These are phyloP conservation scores for Penicillium psychrofluorescens DNA, from an alignment of 495 filamentous ascomycete genomes.

Conservation along the genomic window DNA sequence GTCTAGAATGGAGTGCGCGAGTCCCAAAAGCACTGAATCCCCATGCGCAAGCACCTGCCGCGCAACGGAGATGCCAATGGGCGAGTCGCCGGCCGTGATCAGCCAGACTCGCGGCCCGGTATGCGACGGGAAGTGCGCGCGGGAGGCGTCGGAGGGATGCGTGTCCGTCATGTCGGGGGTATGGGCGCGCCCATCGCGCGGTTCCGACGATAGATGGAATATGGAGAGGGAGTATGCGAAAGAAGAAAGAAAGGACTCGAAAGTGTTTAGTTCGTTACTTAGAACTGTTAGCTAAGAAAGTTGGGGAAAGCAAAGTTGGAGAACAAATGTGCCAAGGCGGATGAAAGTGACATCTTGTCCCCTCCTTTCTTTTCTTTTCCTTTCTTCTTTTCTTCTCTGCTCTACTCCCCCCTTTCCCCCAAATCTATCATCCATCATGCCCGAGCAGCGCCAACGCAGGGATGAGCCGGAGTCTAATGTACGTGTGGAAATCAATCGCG, in stretches of 20 bases:
- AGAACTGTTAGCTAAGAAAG: neutral
- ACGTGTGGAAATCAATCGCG: slow-evolving; percentile 11
- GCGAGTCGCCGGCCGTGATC: slow-evolving; percentile 73
- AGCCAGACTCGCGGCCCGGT: slow-evolving; percentile 72
- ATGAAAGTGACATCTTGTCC: slow-evolving; percentile 10
- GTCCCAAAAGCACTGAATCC: slow-evolving; percentile 74
- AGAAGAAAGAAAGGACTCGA: neutral
- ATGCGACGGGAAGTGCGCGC: slow-evolving; percentile 51
- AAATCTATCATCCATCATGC: slow-evolving; percentile 24
- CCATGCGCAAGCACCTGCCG: slow-evolving; percentile 75
- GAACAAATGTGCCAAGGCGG: slow-evolving; percentile 15
- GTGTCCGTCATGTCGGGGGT: slow-evolving; percentile 29
- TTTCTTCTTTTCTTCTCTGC: slow-evolving; percentile 8
- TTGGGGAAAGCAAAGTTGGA: slow-evolving; percentile 8
- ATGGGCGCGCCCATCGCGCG: slow-evolving; percentile 21
- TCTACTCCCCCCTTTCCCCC: neutral
- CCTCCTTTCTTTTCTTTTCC: slow-evolving; percentile 20
- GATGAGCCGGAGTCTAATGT: slow-evolving; percentile 30
- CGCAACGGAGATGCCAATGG: slow-evolving; percentile 66
- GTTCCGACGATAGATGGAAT: slow-evolving; percentile 1
- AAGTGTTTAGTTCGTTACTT: no score
- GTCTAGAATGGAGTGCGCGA: slow-evolving; percentile 48
- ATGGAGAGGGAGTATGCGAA: neutral
- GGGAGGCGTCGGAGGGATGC: slow-evolving; percentile 25
- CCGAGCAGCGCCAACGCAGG: slow-evolving; percentile 37